Conservation (phyloP, 352 stramenopile genomes). For the Paralagenidium karlingii region DNA sequence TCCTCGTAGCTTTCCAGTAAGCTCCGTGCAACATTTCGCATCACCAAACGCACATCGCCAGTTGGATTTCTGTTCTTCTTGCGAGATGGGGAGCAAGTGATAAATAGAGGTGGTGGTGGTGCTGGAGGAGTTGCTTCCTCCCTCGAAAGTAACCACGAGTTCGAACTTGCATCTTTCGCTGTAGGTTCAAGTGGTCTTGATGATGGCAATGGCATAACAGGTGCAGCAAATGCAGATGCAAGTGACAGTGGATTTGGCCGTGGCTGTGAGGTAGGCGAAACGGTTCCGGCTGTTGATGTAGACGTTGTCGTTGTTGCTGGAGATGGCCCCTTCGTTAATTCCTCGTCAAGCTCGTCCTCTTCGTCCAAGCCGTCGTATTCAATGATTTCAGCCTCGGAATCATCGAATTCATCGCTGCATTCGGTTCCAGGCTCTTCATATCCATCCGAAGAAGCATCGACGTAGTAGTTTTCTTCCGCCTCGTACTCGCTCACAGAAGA, state of each 20-base stretch:
- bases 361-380: constrained; percentile 68
- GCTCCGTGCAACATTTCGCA: constrained; percentile 56
- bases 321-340: constrained; percentile 3
- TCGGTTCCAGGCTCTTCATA: constrained; percentile 50
- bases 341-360: constrained; percentile 32
- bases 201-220: no score
- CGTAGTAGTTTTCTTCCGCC: constrained; percentile 78
- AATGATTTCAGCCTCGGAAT: constrained; percentile 61
- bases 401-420: constrained; percentile 78
- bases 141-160: no score
- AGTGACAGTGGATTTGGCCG: no score
- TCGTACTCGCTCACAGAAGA: constrained; percentile 68
- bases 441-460: constrained; percentile 64
- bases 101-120: constrained; percentile 11
- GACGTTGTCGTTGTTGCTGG: no score
- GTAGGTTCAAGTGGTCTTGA: no score
- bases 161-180: no score
- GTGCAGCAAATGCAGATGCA: no score
- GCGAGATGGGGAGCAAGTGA: no score
- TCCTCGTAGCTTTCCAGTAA: constrained; percentile 45
- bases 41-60: constrained; percentile 64
- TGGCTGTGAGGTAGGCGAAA: no score
- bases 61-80: no score
- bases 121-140: constrained; percentile 6
- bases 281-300: no score